phyloP scores from a whole-genome alignment of 2,329 filamentous ascomycete genomes.

The Ceratocystis variospora region DNA sequence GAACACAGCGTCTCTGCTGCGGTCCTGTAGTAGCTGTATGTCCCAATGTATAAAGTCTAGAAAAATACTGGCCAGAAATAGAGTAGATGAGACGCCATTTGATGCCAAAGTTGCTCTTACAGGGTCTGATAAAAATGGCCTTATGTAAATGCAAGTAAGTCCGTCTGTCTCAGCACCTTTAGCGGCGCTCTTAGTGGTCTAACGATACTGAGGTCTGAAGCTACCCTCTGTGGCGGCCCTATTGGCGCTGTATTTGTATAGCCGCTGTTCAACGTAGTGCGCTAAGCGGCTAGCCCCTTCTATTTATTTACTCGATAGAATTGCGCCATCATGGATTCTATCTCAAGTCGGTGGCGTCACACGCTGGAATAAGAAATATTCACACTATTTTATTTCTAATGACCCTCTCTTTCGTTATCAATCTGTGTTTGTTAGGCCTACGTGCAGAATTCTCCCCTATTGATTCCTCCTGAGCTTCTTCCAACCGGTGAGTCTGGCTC shows the following conservation, averaged over 20 bases:
- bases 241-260: background rate
- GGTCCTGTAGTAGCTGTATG: too few species aligned
- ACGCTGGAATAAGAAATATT: background rate
- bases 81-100: too few species aligned
- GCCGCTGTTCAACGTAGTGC: background rate
- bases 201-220: background rate
- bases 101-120: background rate
- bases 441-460: background rate
- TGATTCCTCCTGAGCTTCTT: background rate
- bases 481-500: background rate
- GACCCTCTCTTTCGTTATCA: constrained; percentile 12
- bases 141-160: too few species aligned
- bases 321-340: constrained; percentile 6
- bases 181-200: background rate
- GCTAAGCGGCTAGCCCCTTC: background rate
- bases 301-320: background rate
- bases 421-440: constrained; percentile 2
- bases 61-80: too few species aligned
- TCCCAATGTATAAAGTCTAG: too few species aligned
- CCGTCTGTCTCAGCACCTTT: background rate
- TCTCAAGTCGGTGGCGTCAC: constrained; percentile 10
- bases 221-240: background rate
- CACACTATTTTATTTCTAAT: background rate
- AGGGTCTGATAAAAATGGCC: constrained; percentile 8
- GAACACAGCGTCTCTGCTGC: too few species aligned